Evolutionary conservation across 2,329 filamentous ascomycete species (phyloP), one percentile per base, ranked within the genome.

Genomic region (Albophoma yamanashiensis): DNA sequence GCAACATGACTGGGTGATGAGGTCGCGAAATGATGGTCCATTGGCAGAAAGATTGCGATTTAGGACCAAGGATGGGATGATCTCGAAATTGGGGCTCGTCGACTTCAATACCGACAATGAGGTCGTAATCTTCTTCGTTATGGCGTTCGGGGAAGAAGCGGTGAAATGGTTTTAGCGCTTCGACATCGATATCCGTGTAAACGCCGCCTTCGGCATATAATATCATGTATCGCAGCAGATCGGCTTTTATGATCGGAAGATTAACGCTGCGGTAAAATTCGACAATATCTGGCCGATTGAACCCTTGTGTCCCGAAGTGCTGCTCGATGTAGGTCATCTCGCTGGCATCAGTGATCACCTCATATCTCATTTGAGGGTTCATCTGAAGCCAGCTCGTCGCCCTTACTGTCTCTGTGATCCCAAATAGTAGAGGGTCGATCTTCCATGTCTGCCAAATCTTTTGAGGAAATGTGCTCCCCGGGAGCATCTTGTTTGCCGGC

Each of bases 381-480:
- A 85, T 87, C 27, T 74, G 71, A 0, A 82, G 77, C 87, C 88
- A 91, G 1, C 85, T 85, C 64, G 80, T 79, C 12, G 87, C 87
- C 0, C 78, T 78, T 31, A 78, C 73, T 39, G 82, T 75, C 66
- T 90, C 86, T 58, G 83, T 79, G 66, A 85, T 79, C 63, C 88
- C 87, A 67, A 89, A 89, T 2, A 78, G 76, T 40, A 89, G 75
- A 2, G 87, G 84, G 62, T 87, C 81, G 36, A 87, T 81, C 70
- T 89, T 91, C 88, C 88, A 91, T 0, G 84, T 87, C 71, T 91
- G 88, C 88, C 87, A 91, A 64, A 91, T 88, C 72, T 90, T 91
- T 59, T 79, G 79, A 7, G 80, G 88, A 66, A 85, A 90, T 27
- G 64, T 69, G 65, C 64, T 68, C 57, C 67, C 70, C 36, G 59